Evolutionary conservation across 768 basidiomycete genomes (phyloP).

Genomic region (Suillus tomentosus): DNA sequence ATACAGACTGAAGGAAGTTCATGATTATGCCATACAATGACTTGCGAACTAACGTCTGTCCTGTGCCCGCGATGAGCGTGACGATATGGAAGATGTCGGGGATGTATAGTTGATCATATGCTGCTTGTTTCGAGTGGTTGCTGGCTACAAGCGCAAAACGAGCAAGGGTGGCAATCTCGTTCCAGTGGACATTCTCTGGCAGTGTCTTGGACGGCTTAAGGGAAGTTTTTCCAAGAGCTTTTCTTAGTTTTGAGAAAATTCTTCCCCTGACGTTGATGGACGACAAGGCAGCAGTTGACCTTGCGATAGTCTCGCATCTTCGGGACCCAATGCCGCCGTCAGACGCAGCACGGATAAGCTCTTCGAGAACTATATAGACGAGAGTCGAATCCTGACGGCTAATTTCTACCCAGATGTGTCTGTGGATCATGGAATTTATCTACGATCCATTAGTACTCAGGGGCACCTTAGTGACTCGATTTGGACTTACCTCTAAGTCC

Average conservation of each 20-base stretch:
- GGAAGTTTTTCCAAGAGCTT: slow-evolving; percentile 75
- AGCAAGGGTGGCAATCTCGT: slow-evolving; percentile 77
- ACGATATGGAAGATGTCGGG: slow-evolving; percentile 84
- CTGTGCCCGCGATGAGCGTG: slow-evolving; percentile 74
- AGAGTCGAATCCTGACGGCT: slow-evolving; percentile 66
- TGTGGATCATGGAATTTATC: slow-evolving; percentile 69
- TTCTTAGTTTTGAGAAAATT: slow-evolving; percentile 76
- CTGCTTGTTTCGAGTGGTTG: slow-evolving; percentile 62
- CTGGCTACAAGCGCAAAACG: slow-evolving; percentile 75
- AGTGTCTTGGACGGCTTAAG: slow-evolving; percentile 63
- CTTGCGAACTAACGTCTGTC: slow-evolving; percentile 72
- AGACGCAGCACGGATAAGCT: slow-evolving; percentile 78
- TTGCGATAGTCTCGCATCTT: slow-evolving; percentile 74
- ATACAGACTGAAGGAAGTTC: slow-evolving; percentile 80
- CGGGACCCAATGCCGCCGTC: slow-evolving; percentile 79
- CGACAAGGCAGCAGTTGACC: slow-evolving; percentile 71
- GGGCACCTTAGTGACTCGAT: not conserved
- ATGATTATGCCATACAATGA: slow-evolving; percentile 81
- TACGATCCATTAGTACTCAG: slow-evolving; percentile 31
- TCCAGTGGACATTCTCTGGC: slow-evolving; percentile 74
- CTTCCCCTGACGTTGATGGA: slow-evolving; percentile 79
- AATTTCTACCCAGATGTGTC: slow-evolving; percentile 76
- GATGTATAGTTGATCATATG: slow-evolving; percentile 74
- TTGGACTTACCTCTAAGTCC: slow-evolving; percentile 62
- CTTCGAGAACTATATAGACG: slow-evolving; percentile 75